These are phyloP conservation scores for Cutaneotrichosporon cutaneum DNA, from an alignment of 1,284 basidiomycete species.

Conservation along the genomic window DNA sequence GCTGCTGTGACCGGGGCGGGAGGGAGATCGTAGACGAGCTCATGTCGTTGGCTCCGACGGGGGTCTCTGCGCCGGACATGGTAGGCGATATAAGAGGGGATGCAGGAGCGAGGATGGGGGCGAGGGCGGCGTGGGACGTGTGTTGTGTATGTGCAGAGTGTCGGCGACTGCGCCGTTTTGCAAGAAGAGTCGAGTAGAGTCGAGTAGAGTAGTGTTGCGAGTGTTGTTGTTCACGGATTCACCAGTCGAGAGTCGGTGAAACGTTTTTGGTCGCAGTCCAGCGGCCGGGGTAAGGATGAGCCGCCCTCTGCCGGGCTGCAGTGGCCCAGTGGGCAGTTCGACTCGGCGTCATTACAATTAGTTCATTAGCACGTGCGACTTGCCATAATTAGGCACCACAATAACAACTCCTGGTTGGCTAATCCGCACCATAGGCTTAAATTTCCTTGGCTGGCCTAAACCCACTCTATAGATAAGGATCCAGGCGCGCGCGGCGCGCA, in stretches of 20 bases:
- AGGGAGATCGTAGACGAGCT: constrained; percentile 22
- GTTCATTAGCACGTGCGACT: background rate
- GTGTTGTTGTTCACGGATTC: background rate
- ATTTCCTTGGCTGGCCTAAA: background rate
- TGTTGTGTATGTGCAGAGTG: background rate
- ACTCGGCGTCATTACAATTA: constrained; percentile 1
- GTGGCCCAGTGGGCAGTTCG: background rate
- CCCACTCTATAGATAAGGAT: background rate
- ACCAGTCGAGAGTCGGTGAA: background rate
- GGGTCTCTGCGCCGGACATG: constrained; percentile 25
- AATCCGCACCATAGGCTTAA: background rate
- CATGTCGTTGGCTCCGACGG: constrained; percentile 9
- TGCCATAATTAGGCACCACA: background rate
- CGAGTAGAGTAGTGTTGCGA: too few relatives aligned
- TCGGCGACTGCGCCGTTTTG: background rate
- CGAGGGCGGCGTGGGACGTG: background rate
- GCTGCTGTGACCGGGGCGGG: constrained; percentile 10
- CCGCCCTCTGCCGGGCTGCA: too few relatives aligned
- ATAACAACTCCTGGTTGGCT: background rate
- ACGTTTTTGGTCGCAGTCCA: background rate
- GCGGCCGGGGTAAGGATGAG: background rate
- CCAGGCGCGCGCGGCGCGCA: too few relatives aligned
- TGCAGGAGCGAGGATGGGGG: background rate
- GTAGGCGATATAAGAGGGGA: constrained; percentile 6
- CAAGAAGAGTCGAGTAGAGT: background rate